Conservation (phyloP, 345 rosid genomes). For the Populus tremula region DNA sequence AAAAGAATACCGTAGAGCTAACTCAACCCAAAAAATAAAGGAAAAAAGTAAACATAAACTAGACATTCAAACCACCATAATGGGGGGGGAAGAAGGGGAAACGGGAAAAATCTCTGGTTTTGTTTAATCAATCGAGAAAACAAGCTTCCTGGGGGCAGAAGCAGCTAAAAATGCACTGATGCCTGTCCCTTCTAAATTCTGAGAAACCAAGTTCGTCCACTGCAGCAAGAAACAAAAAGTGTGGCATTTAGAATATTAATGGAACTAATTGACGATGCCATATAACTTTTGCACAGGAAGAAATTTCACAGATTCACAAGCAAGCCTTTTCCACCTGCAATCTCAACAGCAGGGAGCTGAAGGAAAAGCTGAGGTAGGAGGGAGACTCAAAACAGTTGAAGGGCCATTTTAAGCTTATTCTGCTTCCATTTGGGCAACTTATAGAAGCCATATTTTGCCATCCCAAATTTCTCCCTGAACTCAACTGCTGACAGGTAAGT, state of each 20-base stretch:
- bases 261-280: background rate
- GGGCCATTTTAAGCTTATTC: slow-evolving; percentile 92
- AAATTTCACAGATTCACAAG: slow-evolving; percentile 29
- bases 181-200: slow-evolving; percentile 60
- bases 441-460: slow-evolving; percentile 71
- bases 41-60: slow-evolving; percentile 2
- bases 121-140: slow-evolving; percentile 23
- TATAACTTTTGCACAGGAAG: slow-evolving; percentile 8
- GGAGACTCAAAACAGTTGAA: slow-evolving; percentile 64
- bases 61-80: slow-evolving; percentile 13
- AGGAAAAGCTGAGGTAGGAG: slow-evolving; percentile 23
- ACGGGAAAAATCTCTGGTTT: slow-evolving; percentile 11
- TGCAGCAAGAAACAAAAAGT: slow-evolving; percentile 28
- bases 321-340: slow-evolving; percentile 41
- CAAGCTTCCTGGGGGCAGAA: slow-evolving; percentile 69
- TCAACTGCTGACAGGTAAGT: slow-evolving; percentile 68
- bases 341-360: slow-evolving; percentile 25
- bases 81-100: background rate
- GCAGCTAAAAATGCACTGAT: slow-evolving; percentile 86
- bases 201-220: slow-evolving; percentile 30
- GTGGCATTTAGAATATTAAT: slow-evolving; percentile 9
- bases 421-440: slow-evolving; percentile 98
- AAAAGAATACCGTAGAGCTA: slow-evolving; percentile 43
- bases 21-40: slow-evolving; percentile 28
- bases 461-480: slow-evolving; percentile 88